phyloP scores from a whole-genome alignment of 306 rosid genomes.

The Sicyos edulis region DNA sequence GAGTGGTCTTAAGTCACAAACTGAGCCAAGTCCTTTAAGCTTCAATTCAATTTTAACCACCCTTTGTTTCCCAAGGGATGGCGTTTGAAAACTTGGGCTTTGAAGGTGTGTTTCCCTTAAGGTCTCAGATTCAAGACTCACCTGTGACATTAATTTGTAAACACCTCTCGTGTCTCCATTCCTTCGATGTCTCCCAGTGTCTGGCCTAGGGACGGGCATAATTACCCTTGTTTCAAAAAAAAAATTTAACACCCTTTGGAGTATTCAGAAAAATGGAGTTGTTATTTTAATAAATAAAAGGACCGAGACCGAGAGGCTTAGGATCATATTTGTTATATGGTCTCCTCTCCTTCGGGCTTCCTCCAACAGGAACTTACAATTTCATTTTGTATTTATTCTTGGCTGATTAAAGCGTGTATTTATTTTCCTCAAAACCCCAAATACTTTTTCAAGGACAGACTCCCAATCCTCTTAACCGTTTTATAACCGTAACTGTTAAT shows the following conservation, averaged over 20 bases:
- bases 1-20: not conserved
- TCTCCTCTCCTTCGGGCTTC: constrained; percentile 1
- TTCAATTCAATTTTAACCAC: not conserved
- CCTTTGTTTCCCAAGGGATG: too few relatives aligned
- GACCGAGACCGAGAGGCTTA: too few relatives aligned
- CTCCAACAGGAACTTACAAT: not conserved
- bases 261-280: not conserved
- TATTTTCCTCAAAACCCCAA: constrained; percentile 2
- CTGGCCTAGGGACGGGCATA: too few relatives aligned
- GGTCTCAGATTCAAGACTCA: too few relatives aligned
- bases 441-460: not conserved
- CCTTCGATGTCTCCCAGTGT: too few relatives aligned
- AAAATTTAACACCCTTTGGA: not conserved
- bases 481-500: not conserved
- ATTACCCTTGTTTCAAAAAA: too few relatives aligned
- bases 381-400: not conserved
- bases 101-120: too few relatives aligned
- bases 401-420: not conserved
- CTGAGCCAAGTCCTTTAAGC: not conserved
- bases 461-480: not conserved
- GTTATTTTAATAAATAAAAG: constrained; percentile 3
- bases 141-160: too few relatives aligned
- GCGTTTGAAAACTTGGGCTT: too few relatives aligned
- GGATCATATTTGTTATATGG: not conserved
- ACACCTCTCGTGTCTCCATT: too few relatives aligned